Percentiles rank a stretch among this genome's conserved stretches.
phyloP scores from a whole-genome alignment of 2,329 filamentous ascomycete species.

The Juglanconis oblonga region DNA sequence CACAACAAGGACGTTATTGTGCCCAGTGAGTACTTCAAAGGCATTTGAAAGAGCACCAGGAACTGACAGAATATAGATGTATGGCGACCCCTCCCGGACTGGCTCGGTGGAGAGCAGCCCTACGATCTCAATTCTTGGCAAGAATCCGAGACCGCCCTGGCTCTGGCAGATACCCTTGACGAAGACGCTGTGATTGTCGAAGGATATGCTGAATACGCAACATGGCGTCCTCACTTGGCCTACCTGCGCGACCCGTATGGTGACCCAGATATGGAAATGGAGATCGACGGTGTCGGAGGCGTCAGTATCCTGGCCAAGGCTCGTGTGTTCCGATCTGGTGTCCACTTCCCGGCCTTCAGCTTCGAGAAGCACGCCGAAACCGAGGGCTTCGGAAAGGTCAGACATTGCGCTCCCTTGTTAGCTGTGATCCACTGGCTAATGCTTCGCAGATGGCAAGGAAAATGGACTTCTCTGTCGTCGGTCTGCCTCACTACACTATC shows the following conservation, averaged over 20 bases:
- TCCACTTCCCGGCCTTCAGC: constrained; percentile 97
- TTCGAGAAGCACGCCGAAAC: constrained; percentile 99
- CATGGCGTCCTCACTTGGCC: constrained; percentile 94
- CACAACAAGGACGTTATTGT: constrained; percentile 99
- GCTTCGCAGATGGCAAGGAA: constrained; percentile 83
- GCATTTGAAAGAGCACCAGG: not conserved
- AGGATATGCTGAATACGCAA: constrained; percentile 97
- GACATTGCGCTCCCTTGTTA: constrained; percentile 18
- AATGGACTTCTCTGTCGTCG: constrained; percentile 94
- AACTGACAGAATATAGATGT: constrained; percentile 63
- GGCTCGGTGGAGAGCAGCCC: constrained; percentile 96
- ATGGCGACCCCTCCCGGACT: constrained; percentile 97
- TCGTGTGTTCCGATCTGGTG: constrained; percentile 88
- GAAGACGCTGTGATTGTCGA: constrained; percentile 99
- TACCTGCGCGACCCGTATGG: constrained; percentile 96
- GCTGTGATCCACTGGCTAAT: not conserved
- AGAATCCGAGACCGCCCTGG: constrained; percentile 93
- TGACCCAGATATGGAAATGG: constrained; percentile 99
- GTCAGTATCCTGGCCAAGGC: constrained; percentile 97
- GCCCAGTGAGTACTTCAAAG: constrained; percentile 69
- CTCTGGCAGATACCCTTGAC: constrained; percentile 89
- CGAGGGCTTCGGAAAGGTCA: constrained; percentile 95
- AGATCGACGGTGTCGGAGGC: constrained; percentile 95
- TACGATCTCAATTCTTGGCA: constrained; percentile 99
- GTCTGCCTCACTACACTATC: constrained; percentile 94